These are phyloP conservation scores for Knoxia roxburghii DNA, from an alignment of 257 asterid species.

Conservation along the genomic window DNA sequence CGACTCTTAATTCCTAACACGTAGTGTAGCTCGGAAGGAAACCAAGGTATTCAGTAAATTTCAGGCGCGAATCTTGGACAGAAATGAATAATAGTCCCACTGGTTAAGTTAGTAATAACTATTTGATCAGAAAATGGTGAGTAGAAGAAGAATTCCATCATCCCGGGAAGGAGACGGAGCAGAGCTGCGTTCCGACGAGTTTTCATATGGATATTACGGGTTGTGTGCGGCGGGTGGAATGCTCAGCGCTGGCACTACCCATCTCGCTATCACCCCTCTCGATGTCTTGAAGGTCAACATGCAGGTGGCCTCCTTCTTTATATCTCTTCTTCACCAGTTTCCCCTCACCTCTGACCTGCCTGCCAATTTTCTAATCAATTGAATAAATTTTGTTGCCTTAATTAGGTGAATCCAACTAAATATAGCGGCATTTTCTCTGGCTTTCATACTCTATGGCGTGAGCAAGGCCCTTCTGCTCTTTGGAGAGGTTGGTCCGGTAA, in stretches of 20 bases:
- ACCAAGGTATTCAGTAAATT: too few relatives aligned
- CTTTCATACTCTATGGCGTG: slow-evolving; percentile 51
- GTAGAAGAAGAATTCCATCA: too few relatives aligned
- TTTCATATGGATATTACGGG: slow-evolving; percentile 50
- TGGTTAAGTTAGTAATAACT: too few relatives aligned
- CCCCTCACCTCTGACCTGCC: too few relatives aligned
- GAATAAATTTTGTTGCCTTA: background rate
- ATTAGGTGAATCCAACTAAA: slow-evolving; percentile 66
- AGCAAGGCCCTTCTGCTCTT: slow-evolving; percentile 58
- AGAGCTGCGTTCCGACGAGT: slow-evolving; percentile 32
- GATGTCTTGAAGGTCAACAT: slow-evolving; percentile 73
- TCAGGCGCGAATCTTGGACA: too few relatives aligned
- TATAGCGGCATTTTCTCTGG: slow-evolving; percentile 57
- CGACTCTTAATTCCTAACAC: too few relatives aligned
- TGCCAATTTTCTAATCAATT: slow-evolving; percentile 13
- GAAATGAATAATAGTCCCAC: too few relatives aligned
- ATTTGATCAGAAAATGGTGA: too few relatives aligned
- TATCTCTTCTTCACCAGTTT: too few relatives aligned
- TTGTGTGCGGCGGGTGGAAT: slow-evolving; percentile 58
- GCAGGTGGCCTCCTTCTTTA: slow-evolving; percentile 20
- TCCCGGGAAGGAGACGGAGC: background rate
- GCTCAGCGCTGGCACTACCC: slow-evolving; percentile 70
- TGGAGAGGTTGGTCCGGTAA: slow-evolving; percentile 89
- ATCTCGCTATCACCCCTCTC: slow-evolving; percentile 70
- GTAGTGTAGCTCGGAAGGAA: too few relatives aligned